A percentile compares a stretch with the other conserved stretches of the same genome.
Evolutionary conservation across 2,329 filamentous ascomycete genomes (phyloP).

Genomic region (Hymenoscyphus fructigenus): DNA sequence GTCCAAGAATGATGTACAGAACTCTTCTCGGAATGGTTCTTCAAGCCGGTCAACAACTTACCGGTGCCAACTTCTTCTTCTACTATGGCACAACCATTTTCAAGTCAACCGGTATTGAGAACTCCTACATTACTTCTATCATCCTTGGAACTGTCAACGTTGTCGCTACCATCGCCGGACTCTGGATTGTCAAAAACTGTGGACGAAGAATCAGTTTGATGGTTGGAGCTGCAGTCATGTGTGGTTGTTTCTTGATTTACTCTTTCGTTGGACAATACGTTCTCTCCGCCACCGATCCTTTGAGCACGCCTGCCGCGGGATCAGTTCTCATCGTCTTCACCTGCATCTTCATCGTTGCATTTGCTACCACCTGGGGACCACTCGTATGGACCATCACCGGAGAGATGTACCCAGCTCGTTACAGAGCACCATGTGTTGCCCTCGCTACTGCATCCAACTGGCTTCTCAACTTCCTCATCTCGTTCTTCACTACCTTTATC

Average conservation of each 20-base stretch:
- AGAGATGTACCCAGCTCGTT: constrained; percentile 64
- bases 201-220: constrained; percentile 65
- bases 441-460: constrained; percentile 63
- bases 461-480: constrained; percentile 69
- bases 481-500: constrained; percentile 80
- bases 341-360: constrained; percentile 63
- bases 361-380: constrained; percentile 69
- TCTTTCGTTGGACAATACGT: constrained; percentile 50
- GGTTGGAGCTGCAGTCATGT: constrained; percentile 61
- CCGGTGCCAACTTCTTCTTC: constrained; percentile 68
- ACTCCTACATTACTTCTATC: constrained; percentile 67
- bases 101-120: constrained; percentile 59
- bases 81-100: constrained; percentile 68
- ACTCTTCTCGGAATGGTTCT: constrained; percentile 61
- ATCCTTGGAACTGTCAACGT: constrained; percentile 69
- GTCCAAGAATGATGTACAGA: constrained; percentile 64
- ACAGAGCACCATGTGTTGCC: constrained; percentile 59
- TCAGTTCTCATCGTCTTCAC: constrained; percentile 66
- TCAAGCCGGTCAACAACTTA: constrained; percentile 67
- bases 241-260: constrained; percentile 58
- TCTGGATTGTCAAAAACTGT: constrained; percentile 65
- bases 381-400: constrained; percentile 67
- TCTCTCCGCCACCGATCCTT: constrained; percentile 43
- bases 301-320: constrained; percentile 50
- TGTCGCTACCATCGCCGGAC: constrained; percentile 61